Evolutionary conservation across 306 rosid species (phyloP).

Genomic region (Vigna angularis): DNA sequence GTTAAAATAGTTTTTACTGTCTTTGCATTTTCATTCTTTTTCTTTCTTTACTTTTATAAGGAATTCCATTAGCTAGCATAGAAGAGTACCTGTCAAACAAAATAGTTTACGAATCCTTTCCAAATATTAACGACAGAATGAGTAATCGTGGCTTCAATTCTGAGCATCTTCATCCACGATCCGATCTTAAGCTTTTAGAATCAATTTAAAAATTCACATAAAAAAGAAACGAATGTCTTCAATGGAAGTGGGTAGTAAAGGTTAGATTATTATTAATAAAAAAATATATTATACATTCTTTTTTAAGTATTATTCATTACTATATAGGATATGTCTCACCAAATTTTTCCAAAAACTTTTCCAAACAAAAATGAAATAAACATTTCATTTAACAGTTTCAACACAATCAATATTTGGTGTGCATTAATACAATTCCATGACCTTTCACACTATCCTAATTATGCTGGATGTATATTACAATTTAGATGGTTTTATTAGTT

Average conservation of each 20-base stretch:
- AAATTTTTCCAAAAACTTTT: no score
- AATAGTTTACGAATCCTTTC: slow-evolving; percentile 1
- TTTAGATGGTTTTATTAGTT: not conserved
- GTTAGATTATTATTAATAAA: no score
- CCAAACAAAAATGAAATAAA: no score
- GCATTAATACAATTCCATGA: not conserved
- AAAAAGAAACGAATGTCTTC: not conserved
- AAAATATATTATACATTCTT: no score
- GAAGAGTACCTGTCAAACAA: not conserved
- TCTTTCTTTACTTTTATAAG: not conserved
- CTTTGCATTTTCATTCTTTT: not conserved
- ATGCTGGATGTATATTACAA: not conserved
- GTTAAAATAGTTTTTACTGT: slow-evolving; percentile 12
- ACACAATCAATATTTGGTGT: not conserved
- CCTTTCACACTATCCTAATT: not conserved
- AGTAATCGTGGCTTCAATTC: slow-evolving; percentile 7
- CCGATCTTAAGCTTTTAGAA: slow-evolving; percentile 20
- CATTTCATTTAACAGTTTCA: no score
- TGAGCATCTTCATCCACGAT: slow-evolving; percentile 19
- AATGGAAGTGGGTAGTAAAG: not conserved
- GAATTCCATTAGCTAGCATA: not conserved
- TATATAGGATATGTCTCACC: no score
- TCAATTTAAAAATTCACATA: not conserved
- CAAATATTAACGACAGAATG: not conserved
- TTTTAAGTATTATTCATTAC: no score